A percentile compares a stretch with the other conserved stretches of the same genome.
Conservation (phyloP, 108 stramenopile genomes). For the Nitzschia putrida region DNA sequence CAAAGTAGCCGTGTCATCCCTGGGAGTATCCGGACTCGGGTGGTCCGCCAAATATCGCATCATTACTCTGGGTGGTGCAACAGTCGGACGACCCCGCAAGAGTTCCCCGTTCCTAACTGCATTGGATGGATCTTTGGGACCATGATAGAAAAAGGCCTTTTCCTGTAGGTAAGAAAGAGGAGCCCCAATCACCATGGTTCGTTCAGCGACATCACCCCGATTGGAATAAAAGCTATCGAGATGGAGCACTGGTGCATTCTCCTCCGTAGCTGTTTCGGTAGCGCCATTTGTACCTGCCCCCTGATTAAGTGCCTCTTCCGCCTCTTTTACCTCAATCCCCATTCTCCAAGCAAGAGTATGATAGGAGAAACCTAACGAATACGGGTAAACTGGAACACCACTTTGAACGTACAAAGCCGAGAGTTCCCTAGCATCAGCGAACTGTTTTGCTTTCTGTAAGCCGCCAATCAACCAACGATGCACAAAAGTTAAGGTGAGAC, state of each 20-base stretch:
- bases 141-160: constrained; percentile 29
- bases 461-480: not conserved
- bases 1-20: not conserved
- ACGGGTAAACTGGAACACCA: constrained; percentile 83
- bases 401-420: constrained; percentile 61
- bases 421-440: constrained; percentile 78
- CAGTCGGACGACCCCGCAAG: too few species aligned
- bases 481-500: not conserved
- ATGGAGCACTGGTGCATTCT: too few species aligned
- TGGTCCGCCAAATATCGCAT: not conserved
- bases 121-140: too few species aligned
- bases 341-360: constrained; percentile 77
- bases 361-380: constrained; percentile 67
- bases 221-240: too few species aligned
- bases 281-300: too few species aligned
- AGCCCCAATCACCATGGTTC: constrained; percentile 16
- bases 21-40: not conserved
- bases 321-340: constrained; percentile 53
- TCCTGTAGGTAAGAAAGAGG: constrained; percentile 58
- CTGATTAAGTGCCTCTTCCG: constrained; percentile 9
- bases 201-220: too few species aligned
- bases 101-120: too few species aligned
- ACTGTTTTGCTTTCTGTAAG: constrained; percentile 58
- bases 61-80: too few species aligned
- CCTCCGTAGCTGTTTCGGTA: too few species aligned